Conservation (phyloP, 2,329 filamentous ascomycete species). For the Didymosphaeria variabile region DNA sequence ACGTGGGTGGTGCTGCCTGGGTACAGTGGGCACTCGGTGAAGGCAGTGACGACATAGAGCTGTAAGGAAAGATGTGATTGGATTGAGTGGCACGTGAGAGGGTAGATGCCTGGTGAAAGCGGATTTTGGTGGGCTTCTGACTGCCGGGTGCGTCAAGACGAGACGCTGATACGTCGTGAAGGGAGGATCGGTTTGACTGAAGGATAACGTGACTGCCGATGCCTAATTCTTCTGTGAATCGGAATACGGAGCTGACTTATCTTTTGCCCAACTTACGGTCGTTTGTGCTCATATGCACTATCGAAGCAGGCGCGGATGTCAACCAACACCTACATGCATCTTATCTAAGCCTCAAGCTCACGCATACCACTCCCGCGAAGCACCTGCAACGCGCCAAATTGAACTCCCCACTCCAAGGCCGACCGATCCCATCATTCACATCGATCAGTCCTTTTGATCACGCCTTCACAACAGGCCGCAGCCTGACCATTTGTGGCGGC, state of each 20-base stretch:
- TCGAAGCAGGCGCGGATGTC: too few species aligned
- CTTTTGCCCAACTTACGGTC: too few species aligned
- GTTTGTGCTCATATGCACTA: too few species aligned
- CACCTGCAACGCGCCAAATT: too few species aligned
- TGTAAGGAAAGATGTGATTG: background rate
- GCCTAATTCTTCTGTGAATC: background rate
- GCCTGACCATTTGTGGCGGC: background rate
- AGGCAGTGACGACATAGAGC: background rate
- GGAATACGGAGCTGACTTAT: too few species aligned
- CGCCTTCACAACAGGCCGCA: background rate
- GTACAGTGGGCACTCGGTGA: background rate
- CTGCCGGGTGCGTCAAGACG: background rate
- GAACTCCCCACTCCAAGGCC: too few species aligned
- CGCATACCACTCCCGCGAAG: too few species aligned
- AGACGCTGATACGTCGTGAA: background rate
- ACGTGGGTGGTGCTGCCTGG: constrained; percentile 2
- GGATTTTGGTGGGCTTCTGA: background rate
- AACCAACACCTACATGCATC: too few species aligned
- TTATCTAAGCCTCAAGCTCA: too few species aligned
- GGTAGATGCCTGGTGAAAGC: background rate
- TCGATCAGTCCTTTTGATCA: too few species aligned
- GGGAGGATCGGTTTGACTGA: background rate
- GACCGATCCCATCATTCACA: too few species aligned
- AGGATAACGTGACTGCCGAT: background rate
- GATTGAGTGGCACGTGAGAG: background rate